These are phyloP conservation scores for Apiotrichum brassicae DNA, from an alignment of 1,284 basidiomycete genomes.

Conservation along the genomic window DNA sequence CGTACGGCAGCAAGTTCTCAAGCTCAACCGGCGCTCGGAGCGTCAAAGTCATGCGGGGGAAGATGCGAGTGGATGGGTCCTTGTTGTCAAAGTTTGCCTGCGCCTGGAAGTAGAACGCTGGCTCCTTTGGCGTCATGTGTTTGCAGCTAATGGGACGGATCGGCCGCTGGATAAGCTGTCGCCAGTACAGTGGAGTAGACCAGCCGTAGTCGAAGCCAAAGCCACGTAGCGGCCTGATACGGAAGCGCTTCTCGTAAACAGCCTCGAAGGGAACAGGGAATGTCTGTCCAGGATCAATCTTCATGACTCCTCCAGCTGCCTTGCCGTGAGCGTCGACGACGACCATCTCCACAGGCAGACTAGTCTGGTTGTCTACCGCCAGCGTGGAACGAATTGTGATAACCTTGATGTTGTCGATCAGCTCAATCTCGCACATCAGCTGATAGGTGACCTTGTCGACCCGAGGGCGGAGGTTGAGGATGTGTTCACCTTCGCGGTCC, in stretches of 20 bases:
- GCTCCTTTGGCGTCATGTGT: constrained; percentile 72
- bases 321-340: constrained; percentile 80
- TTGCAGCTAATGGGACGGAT: constrained; percentile 79
- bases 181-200: constrained; percentile 83
- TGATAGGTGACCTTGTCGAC: constrained; percentile 70
- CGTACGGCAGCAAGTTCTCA: constrained; percentile 93
- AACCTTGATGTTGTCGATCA: constrained; percentile 90
- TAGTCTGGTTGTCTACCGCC: constrained; percentile 83
- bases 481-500: constrained; percentile 87
- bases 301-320: constrained; percentile 72
- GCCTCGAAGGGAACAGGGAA: constrained; percentile 89
- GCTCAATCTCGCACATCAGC: constrained; percentile 81
- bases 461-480: constrained; percentile 77
- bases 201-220: constrained; percentile 61
- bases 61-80: constrained; percentile 62
- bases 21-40: constrained; percentile 94
- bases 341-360: constrained; percentile 89
- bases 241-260: constrained; percentile 74
- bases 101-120: constrained; percentile 91
- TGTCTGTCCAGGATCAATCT: constrained; percentile 82
- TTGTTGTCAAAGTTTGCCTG: constrained; percentile 75
- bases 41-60: constrained; percentile 76
- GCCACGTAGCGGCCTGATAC: constrained; percentile 89
- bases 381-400: constrained; percentile 93
- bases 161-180: constrained; percentile 74